Conservation (phyloP, 176 grass and related monocot genomes). For the Musa itinerans region DNA sequence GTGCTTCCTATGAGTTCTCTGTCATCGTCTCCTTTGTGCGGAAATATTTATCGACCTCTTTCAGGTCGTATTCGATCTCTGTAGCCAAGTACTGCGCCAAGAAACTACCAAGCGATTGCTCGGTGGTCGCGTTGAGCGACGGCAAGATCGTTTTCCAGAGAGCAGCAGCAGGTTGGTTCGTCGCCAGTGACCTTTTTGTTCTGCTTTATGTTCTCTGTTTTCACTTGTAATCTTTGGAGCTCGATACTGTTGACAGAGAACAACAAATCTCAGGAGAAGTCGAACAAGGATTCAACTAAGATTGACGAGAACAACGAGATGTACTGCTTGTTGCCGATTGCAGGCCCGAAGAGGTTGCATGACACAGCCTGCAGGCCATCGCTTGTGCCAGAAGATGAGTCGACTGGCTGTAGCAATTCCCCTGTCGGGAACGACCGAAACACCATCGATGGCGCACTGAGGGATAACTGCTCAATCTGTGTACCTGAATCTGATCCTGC, state of each 20-base stretch:
- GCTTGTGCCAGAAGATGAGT: slow-evolving; percentile 9
- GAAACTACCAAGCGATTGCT: slow-evolving; percentile 61
- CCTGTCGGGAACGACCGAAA: slow-evolving; percentile 20
- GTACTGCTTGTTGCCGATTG: slow-evolving; percentile 40
- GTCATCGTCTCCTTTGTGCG: not conserved
- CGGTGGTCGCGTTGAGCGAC: slow-evolving; percentile 55
- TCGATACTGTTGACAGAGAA: slow-evolving; percentile 4
- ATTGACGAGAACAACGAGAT: slow-evolving; percentile 30
- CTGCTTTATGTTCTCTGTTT: not conserved
- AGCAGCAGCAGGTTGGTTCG: slow-evolving; percentile 35
- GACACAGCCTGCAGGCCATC: slow-evolving; percentile 32
- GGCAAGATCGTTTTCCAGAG: slow-evolving; percentile 84
- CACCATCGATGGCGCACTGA: slow-evolving; percentile 21
- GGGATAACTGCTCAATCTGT: slow-evolving; percentile 33
- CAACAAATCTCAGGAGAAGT: slow-evolving; percentile 19
- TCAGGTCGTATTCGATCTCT: slow-evolving; percentile 44
- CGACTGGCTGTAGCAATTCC: slow-evolving; percentile 31
- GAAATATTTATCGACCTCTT: not conserved
- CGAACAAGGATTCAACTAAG: slow-evolving; percentile 37
- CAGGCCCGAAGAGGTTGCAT: slow-evolving; percentile 15
- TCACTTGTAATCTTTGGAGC: not conserved
- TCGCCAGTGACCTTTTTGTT: not conserved
- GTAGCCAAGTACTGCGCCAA: slow-evolving; percentile 85
- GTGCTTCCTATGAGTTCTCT: slow-evolving; percentile 21
- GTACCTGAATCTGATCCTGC: slow-evolving; percentile 5